Evolutionary conservation across 805 yeast species (phyloP).

Genomic region (Cyberlindnera xishuangbannaensis): DNA sequence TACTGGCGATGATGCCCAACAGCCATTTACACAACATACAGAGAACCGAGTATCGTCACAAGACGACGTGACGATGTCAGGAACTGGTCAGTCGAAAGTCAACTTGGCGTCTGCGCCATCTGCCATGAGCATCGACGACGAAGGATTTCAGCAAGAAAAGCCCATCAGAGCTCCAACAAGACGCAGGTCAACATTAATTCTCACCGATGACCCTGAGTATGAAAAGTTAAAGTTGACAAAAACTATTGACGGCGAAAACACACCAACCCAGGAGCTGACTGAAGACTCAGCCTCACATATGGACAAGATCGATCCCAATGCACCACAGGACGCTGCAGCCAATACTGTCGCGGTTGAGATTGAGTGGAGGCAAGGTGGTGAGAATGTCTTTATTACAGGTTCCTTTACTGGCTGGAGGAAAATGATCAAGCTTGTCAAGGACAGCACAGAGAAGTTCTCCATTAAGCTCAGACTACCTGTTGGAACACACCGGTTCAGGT

Average conservation of each 20-base stretch:
- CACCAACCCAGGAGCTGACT: constrained; percentile 9
- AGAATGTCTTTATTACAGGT: constrained; percentile 92
- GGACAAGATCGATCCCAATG: constrained; percentile 8
- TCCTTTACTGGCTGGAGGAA: constrained; percentile 98
- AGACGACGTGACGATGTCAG: constrained; percentile 26
- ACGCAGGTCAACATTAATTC: constrained; percentile 65
- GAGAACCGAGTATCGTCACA: constrained; percentile 16
- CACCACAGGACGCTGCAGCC: constrained; percentile 3
- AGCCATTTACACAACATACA: constrained; percentile 4
- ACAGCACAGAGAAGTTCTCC: constrained; percentile 47
- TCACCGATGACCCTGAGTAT: constrained; percentile 61
- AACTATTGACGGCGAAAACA: constrained; percentile 16
- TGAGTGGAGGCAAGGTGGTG: constrained; percentile 96
- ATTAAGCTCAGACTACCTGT: constrained; percentile 76
- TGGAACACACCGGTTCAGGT: constrained; percentile 90
- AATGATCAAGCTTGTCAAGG: constrained; percentile 79
- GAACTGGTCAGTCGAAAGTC: constrained; percentile 20
- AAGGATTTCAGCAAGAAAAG: constrained; percentile 1
- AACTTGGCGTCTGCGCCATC: constrained; percentile 21
- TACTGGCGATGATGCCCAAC: constrained; percentile 2
- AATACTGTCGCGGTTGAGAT: constrained; percentile 51
- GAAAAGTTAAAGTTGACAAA: constrained; percentile 41
- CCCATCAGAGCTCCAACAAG: constrained; percentile 28
- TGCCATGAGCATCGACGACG: constrained; percentile 22
- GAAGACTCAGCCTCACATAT: constrained; percentile 10